Conservation (phyloP, 176 grass and related monocot genomes). For the Coix lacrymajobi region DNA sequence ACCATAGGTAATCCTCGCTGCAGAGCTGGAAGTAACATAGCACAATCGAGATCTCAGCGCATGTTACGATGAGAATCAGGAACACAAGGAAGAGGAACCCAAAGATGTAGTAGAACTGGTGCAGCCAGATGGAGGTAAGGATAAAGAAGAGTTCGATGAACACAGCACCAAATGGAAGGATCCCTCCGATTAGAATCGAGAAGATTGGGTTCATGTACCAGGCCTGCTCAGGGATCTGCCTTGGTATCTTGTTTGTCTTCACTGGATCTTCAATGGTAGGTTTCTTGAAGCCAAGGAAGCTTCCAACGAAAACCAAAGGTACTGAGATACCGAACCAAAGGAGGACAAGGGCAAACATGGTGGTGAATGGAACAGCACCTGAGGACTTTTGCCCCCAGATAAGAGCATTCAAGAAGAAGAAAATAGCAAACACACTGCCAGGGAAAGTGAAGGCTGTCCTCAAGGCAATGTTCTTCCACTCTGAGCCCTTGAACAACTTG, state of each 20-base stretch:
- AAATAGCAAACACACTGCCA: slow-evolving; percentile 58
- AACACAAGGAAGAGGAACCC: slow-evolving; percentile 93
- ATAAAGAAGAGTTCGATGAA: slow-evolving; percentile 96
- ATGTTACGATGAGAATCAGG: slow-evolving; percentile 79
- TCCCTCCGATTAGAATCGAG: slow-evolving; percentile 79
- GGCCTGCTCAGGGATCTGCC: slow-evolving; percentile 76
- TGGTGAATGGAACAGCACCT: slow-evolving; percentile 86
- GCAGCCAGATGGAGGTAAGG: slow-evolving; percentile 85
- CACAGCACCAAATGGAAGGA: slow-evolving; percentile 87
- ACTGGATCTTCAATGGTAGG: slow-evolving; percentile 76
- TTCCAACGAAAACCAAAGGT: slow-evolving; percentile 81
- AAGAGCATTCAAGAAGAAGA: slow-evolving; percentile 76
- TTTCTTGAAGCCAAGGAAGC: slow-evolving; percentile 84
- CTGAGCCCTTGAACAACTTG: slow-evolving; percentile 76
- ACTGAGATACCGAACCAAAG: slow-evolving; percentile 94
- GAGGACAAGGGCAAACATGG: slow-evolving; percentile 95
- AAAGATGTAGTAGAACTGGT: slow-evolving; percentile 96
- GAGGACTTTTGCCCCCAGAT: slow-evolving; percentile 94
- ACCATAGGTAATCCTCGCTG: slow-evolving; percentile 95
- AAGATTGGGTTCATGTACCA: slow-evolving; percentile 94
- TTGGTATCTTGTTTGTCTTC: slow-evolving; percentile 91
- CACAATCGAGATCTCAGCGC: slow-evolving; percentile 88
- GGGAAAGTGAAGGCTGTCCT: slow-evolving; percentile 85
- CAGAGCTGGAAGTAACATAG: slow-evolving; percentile 95
- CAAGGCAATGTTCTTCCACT: slow-evolving; percentile 81